Evolutionary conservation across 495 filamentous ascomycete genomes (phyloP).

Genomic region (Lasiosphaeria hispida): DNA sequence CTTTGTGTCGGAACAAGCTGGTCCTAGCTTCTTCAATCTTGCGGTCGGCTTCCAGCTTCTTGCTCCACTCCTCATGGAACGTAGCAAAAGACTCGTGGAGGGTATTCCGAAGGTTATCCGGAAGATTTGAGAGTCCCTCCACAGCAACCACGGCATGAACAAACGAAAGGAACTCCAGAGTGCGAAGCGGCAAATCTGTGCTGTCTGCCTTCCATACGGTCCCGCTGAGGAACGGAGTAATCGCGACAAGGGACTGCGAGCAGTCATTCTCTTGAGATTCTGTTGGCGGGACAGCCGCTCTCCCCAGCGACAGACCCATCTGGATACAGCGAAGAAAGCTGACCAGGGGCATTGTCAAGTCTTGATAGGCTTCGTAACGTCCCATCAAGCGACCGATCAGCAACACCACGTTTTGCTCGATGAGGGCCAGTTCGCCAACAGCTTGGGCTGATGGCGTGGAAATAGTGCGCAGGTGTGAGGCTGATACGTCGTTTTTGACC

Average conservation of each 20-base stretch:
- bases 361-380: conserved; percentile 74
- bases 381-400: conserved; percentile 63
- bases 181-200: conserved; percentile 36
- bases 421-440: conserved; percentile 51
- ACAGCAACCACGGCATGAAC: conserved; percentile 38
- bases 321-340: conserved; percentile 80
- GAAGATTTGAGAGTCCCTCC: conserved; percentile 42
- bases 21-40: conserved; percentile 65
- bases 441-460: conserved; percentile 24
- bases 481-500: conserved; percentile 54
- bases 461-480: conserved; percentile 32
- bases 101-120: conserved; percentile 28
- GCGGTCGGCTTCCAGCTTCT: conserved; percentile 68
- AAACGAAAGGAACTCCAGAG: conserved; percentile 47
- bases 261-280: conserved; percentile 23
- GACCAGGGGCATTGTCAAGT: conserved; percentile 74
- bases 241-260: conserved; percentile 43
- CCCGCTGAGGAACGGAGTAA: conserved; percentile 65
- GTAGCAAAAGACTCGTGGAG: conserved; percentile 58
- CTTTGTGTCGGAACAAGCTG: conserved; percentile 78
- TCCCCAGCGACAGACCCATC: conserved; percentile 64
- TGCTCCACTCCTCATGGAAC: conserved; percentile 77
- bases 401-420: conserved; percentile 69
- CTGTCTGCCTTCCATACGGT: conserved; percentile 23
- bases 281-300: conserved; percentile 34